Base-by-base conservation (phyloP, 805 yeast genomes). In the Teunomyces barrocoloradensis region DNA sequence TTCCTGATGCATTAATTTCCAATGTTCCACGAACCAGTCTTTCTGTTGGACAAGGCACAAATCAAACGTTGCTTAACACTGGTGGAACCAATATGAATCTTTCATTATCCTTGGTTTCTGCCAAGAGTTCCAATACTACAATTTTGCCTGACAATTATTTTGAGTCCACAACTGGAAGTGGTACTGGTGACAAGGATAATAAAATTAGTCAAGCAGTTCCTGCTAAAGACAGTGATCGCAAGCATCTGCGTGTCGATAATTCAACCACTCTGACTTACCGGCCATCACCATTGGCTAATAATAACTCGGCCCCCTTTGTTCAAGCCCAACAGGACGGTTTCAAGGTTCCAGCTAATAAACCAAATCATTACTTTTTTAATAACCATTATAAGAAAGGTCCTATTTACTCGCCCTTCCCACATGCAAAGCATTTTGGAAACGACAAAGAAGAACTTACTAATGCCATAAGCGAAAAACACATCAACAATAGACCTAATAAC, bases 361-460 rank as follows among this genome's bases (percentile, higher is more conserved):
- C 43, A 17, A 28, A 28, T n/a, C 52, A 64, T 44, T 53, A 57
- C 50, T 63, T 59, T 36, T 74, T 62, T 60, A 70, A 68, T 35
- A 78, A 77, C 49, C 82, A 78, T 51, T 77, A 77, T 56, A 66
- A 66, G 42, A 76, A 73, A 46, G 73, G 85, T 59, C 73, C 71
- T n/a, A 54, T 60, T 5, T 52, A 57, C 28, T 56, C 58, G n/a
- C 75, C 78, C 13, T 71, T 73, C 48, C 75, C 76, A 2, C 59
- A 63, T 32, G 69, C 77, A 1, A 53, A 63, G 23, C 78, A 73
- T 57, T 56, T 66, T 46, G 73, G 67, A 30, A 57, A 57, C 23
- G 75, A 68, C 46, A 61, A 59, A 30, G 67, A 65, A 33, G 60
- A 63, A 33, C 52, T 49, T 7, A 36, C 48, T 6, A 64, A 65